Percentiles rank a stretch among this genome's conserved stretches.
phyloP scores from a whole-genome alignment of 345 rosid genomes.

The Aurinia saxatilis region DNA sequence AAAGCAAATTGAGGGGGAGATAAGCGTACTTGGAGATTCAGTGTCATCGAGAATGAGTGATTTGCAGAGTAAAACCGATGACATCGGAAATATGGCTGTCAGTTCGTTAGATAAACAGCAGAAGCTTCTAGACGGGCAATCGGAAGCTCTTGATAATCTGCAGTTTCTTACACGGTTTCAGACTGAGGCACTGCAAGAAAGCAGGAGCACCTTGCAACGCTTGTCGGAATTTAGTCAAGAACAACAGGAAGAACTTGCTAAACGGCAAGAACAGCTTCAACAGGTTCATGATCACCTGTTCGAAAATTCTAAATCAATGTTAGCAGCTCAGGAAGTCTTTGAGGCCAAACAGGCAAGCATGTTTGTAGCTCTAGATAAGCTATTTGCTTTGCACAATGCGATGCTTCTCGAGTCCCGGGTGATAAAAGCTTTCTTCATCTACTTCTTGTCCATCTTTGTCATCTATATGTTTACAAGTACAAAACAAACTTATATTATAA shows the following conservation, averaged over 20 bases:
- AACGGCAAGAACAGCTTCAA: constrained; percentile 62
- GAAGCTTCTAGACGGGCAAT: constrained; percentile 56
- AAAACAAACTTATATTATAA: constrained; percentile 70
- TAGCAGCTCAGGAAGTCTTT: constrained; percentile 76
- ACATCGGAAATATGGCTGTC: no score
- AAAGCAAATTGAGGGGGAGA: constrained; percentile 49
- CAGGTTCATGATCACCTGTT: constrained; percentile 58
- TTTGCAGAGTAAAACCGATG: constrained; percentile 46
- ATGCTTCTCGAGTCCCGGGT: constrained; percentile 73
- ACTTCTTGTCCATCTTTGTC: constrained; percentile 46
- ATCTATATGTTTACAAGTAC: constrained; percentile 90
- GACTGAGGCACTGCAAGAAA: constrained; percentile 69
- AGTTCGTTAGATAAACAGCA: constrained; percentile 69
- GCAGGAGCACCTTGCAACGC: constrained; percentile 54
- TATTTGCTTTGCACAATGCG: constrained; percentile 71
- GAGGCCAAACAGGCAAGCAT: constrained; percentile 81
- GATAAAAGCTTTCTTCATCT: constrained; percentile 68
- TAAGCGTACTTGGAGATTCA: constrained; percentile 38
- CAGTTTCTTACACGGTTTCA: constrained; percentile 73
- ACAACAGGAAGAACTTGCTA: constrained; percentile 62
- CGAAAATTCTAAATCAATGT: constrained; percentile 58
- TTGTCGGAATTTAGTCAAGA: constrained; percentile 57
- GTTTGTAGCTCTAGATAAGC: constrained; percentile 76
- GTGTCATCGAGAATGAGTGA: constrained; percentile 46
- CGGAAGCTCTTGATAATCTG: constrained; percentile 53